phyloP scores from a whole-genome alignment of 352 stramenopile species.

The Phytophthora boehmeriae region DNA sequence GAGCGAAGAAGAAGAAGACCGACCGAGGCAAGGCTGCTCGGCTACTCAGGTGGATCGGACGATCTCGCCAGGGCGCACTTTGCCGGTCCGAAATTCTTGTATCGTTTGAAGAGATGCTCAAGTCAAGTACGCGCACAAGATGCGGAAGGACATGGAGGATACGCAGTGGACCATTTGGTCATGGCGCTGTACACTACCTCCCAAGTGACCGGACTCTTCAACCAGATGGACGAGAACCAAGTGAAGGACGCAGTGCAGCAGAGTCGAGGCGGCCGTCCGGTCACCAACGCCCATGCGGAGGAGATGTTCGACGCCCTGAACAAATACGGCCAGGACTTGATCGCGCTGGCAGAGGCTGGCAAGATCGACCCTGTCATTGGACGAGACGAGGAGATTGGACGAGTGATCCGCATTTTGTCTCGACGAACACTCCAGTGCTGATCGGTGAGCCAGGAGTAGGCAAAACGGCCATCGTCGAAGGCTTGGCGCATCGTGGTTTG shows the following conservation, averaged over 20 bases:
- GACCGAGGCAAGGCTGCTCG: too few relatives aligned
- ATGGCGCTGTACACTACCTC: slow-evolving; percentile 74
- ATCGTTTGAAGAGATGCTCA: too few relatives aligned
- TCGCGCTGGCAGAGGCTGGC: slow-evolving; percentile 89
- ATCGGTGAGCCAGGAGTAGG: slow-evolving; percentile 97
- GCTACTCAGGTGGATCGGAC: too few relatives aligned
- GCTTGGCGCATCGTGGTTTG: slow-evolving; percentile 95
- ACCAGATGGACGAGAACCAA: slow-evolving; percentile 66
- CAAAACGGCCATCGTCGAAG: slow-evolving; percentile 97
- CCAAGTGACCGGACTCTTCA: slow-evolving; percentile 58
- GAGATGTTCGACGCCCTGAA: slow-evolving; percentile 92
- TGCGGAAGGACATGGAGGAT: slow-evolving; percentile 83
- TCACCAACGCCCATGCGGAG: slow-evolving; percentile 87
- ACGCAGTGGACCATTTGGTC: slow-evolving; percentile 77
- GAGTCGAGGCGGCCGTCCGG: slow-evolving; percentile 61
- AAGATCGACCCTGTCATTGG: slow-evolving; percentile 99
- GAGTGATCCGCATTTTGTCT: slow-evolving; percentile 95
- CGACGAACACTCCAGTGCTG: slow-evolving; percentile 95
- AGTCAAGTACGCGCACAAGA: slow-evolving; percentile 85
- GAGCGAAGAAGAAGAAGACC: too few relatives aligned
- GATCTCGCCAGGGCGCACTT: too few relatives aligned
- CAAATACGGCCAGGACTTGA: slow-evolving; percentile 97
- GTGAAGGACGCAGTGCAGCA: slow-evolving; percentile 70
- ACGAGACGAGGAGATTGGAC: slow-evolving; percentile 96
- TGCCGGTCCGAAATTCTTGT: too few relatives aligned